Conservation (phyloP, 805 yeast genomes). For the Suhomyces tanzawaensis region DNA sequence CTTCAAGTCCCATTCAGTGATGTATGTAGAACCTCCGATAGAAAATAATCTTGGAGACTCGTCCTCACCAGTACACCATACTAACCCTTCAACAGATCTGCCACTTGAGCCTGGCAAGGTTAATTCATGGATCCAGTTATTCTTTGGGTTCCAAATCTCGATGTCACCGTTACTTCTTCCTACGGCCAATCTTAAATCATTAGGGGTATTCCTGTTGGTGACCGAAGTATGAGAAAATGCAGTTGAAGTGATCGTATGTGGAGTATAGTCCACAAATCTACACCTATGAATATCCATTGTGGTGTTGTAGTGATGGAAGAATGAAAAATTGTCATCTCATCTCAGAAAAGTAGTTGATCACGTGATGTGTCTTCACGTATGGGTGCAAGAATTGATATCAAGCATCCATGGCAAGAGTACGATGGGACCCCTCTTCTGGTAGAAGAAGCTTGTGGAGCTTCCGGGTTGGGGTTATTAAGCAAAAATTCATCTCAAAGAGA, state of each 20-base stretch:
- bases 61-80: slow-evolving; percentile 61
- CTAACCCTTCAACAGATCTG: slow-evolving; percentile 83
- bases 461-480: no score
- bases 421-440: no score
- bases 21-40: slow-evolving; percentile 86
- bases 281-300: slow-evolving; percentile 82
- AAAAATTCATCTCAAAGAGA: no score
- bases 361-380: no score
- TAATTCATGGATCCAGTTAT: slow-evolving; percentile 76
- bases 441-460: no score
- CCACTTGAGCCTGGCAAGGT: slow-evolving; percentile 75
- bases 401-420: no score
- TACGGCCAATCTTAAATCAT: slow-evolving; percentile 74
- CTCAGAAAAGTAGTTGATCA: slow-evolving; percentile 3
- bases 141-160: slow-evolving; percentile 90
- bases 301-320: slow-evolving; percentile 2
- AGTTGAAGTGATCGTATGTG: slow-evolving; percentile 78
- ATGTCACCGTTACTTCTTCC: slow-evolving; percentile 94
- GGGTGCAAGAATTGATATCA: no score
- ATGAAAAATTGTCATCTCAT: slow-evolving; percentile 11
- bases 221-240: slow-evolving; percentile 67
- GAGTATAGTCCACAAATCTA: slow-evolving; percentile 84
- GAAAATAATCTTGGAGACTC: slow-evolving; percentile 71
- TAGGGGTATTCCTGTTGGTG: slow-evolving; percentile 37
- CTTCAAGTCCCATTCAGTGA: slow-evolving; percentile 88